Evolutionary conservation across 495 filamentous ascomycete species (phyloP), one percentile per base, ranked within the genome.

Genomic region (Aspergillus heteromorphus): DNA sequence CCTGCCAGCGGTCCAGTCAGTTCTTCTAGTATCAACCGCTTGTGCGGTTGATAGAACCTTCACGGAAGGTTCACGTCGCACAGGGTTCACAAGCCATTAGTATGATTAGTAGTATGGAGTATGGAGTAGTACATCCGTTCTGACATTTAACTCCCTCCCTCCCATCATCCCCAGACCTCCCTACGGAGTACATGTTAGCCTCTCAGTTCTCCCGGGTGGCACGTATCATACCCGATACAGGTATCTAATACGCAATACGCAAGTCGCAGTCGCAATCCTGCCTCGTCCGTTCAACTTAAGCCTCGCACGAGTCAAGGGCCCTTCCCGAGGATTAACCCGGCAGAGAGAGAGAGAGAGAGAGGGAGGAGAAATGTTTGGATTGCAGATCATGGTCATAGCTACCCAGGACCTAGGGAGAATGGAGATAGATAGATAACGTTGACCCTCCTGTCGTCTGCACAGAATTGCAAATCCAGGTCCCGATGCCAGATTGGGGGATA

Each of bases 301-400:
- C 43, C 23, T 47, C 13, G 43, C 43, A 47, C 43, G 43, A 47
- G 43, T 47, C 43, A 47, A 27, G 40, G 16, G 7, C 27, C 43
- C 13, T 47, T 29, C 13, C 43, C 43, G 43, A 47, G 4, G 43
- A 45, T 11, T 23, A 21, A 23, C 42, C 19, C 42, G 42, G 42
- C 10, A 45, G 17, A 5, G n/a, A n/a, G 13, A 10, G 25, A 20
- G 13, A 23, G 21, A 47, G 6, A 5, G 2, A 27, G 3, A 23
- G 21, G 29, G 6, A 5, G 2, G 7, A 4, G 3, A 27, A 27
- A 27, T 27, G 7, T n/a, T 38, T 13, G 11, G 34, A n/a, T 38
- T 38, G 34, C 34, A 38, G 34, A 38, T 38, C 34, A 38, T 38
- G 34, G 34, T 38, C 34, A 38, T 38, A 38, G 34, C 34, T 38